Base-by-base conservation (phyloP, 768 basidiomycete species). In the Boletus pseudo-olivaceus region DNA sequence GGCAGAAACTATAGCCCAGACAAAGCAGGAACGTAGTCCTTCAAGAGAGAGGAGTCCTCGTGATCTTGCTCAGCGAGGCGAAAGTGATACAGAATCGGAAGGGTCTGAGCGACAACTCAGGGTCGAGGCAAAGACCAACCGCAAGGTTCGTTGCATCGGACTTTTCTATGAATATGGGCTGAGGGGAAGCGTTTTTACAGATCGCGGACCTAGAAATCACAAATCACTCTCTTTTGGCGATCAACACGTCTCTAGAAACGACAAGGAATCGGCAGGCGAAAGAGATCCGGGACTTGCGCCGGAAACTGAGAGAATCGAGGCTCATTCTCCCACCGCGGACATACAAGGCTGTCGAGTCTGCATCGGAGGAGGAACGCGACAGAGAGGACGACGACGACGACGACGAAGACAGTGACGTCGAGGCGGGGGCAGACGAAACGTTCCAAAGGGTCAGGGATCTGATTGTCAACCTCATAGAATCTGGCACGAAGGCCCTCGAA, bases 181-280 rank as follows among this genome's bases (percentile, higher is more conserved):
- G 33, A 62, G 23, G 12, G 12, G 38, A 41, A 35, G 14, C n/a
- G 15, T 57, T 47, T 39, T 23, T 53, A 17, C 54, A 96, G 93
- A 95, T 96, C 54, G 90, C 88, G 12, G 93, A 96, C 73, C 77
- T 96, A 11, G 90, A 95, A 71, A 96, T 96, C 64, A 87, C 90
- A 7, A 95, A 93, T 69, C 79, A 82, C 33, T 96, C 93, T 1
- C 78, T 96, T 17, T 77, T 95, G 43, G 82, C 84, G 2, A 93
- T 96, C 72, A 96, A 95, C 64, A 75, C 86, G 2, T 81, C 87
- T 17, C 78, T 96, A 20, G 93, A 96, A 69, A 80, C 84, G 34
- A 81, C 82, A 33, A 93, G 91, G 71, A 82, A 87, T 59, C 80
- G 79, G 29, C 93, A 95, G 64, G 83, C 86, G 7, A 84, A 82